Conservation (phyloP, 2,329 filamentous ascomycete genomes). For the Trichophyton rubrum region DNA sequence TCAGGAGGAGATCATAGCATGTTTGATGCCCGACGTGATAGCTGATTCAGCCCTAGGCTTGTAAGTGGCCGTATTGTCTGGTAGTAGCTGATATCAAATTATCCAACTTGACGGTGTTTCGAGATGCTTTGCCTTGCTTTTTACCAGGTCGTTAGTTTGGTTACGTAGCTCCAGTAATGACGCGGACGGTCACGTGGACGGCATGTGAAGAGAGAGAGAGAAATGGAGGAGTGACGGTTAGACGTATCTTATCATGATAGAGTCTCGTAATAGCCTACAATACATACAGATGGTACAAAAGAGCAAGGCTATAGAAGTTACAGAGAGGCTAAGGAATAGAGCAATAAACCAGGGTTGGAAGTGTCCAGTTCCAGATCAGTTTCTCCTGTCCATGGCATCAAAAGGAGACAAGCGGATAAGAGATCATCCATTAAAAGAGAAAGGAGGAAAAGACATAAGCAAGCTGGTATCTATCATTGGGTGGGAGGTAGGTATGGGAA, state of each 20-base stretch:
- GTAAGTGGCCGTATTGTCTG: neutral
- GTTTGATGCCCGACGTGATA: neutral
- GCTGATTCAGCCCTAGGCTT: neutral
- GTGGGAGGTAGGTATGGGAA: constrained; percentile 1
- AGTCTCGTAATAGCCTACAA: neutral
- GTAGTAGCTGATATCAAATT: neutral
- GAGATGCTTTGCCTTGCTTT: neutral
- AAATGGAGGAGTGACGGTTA: neutral
- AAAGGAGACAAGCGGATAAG: neutral
- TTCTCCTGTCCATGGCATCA: neutral
- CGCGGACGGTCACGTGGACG: neutral
- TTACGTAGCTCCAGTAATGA: neutral
- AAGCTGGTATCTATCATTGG: constrained; percentile 1
- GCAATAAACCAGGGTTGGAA: neutral
- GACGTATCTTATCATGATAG: neutral
- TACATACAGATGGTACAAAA: neutral
- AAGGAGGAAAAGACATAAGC: neutral
- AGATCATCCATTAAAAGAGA: neutral
- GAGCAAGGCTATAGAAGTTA: neutral
- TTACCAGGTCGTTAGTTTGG: neutral
- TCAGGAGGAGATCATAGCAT: neutral
- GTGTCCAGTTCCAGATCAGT: neutral
- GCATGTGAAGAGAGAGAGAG: neutral
- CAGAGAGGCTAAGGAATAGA: neutral
- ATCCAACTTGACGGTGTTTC: neutral